These are phyloP conservation scores for Tetracladium maxilliforme DNA, from an alignment of 2,329 filamentous ascomycete genomes.

Conservation along the genomic window DNA sequence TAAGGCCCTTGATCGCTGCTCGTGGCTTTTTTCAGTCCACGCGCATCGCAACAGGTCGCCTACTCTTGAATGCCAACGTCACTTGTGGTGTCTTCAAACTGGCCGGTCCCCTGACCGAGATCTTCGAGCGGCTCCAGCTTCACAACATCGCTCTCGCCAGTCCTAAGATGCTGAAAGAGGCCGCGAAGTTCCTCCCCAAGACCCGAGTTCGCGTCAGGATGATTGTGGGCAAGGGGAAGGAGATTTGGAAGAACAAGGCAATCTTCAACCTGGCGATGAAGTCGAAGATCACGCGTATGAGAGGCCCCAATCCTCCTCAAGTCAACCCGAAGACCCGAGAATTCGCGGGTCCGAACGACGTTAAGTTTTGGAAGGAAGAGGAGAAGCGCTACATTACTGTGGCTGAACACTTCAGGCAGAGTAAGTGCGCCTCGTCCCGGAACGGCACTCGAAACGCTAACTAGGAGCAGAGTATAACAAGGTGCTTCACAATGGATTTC, in stretches of 20 bases:
- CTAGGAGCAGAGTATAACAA: too few relatives aligned
- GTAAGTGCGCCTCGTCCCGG: constrained; percentile 11
- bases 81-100: constrained; percentile 43
- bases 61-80: constrained; percentile 49
- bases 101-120: constrained; percentile 18
- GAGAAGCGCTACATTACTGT: constrained; percentile 31
- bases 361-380: constrained; percentile 35
- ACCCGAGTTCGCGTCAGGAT: constrained; percentile 19
- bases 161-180: constrained; percentile 9
- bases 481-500: constrained; percentile 24
- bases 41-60: constrained; percentile 37
- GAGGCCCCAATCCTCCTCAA: constrained; percentile 17
- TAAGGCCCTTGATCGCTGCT: constrained; percentile 35
- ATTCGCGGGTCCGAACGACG: constrained; percentile 30
- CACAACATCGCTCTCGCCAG: constrained; percentile 6
- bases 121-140: constrained; percentile 18
- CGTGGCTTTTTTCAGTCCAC: constrained; percentile 49
- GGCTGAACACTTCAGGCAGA: constrained; percentile 28
- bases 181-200: constrained; percentile 23
- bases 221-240: constrained; percentile 15
- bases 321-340: constrained; percentile 7
- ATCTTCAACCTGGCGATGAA: constrained; percentile 27
- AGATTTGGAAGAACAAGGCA: constrained; percentile 22
- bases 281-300: constrained; percentile 5
- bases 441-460: too few relatives aligned